These are phyloP conservation scores for Tricladium varicosporioides DNA, from an alignment of 2,329 filamentous ascomycete species.

Conservation along the genomic window DNA sequence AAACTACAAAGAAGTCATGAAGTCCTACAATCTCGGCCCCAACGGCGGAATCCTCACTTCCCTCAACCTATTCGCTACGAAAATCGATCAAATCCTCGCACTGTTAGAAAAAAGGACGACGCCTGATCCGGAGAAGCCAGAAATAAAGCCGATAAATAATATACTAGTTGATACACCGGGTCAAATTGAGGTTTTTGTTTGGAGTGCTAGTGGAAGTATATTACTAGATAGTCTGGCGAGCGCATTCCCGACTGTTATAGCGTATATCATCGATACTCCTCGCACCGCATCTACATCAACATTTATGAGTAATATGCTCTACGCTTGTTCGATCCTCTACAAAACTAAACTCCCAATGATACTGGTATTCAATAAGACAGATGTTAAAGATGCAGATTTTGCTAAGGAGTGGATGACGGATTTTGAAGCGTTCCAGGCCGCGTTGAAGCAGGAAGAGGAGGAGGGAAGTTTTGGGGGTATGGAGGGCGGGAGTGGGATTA, in stretches of 20 bases:
- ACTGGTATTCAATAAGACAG: constrained; percentile 98
- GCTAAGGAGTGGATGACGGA: constrained; percentile 99
- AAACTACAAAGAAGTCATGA: constrained; percentile 99
- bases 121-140: constrained; percentile 58
- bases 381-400: constrained; percentile 86
- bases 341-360: constrained; percentile 99
- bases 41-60: constrained; percentile 97
- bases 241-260: constrained; percentile 93
- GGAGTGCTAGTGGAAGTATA: constrained; percentile 94
- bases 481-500: constrained; percentile 59
- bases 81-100: constrained; percentile 90
- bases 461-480: constrained; percentile 71
- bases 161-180: constrained; percentile 95
- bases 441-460: constrained; percentile 77
- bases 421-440: constrained; percentile 91
- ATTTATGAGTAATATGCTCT: constrained; percentile 99
- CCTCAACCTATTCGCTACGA: constrained; percentile 94
- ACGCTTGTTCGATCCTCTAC: constrained; percentile 97
- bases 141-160: constrained; percentile 67
- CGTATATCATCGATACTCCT: constrained; percentile 96
- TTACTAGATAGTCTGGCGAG: constrained; percentile 89
- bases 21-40: constrained; percentile 94
- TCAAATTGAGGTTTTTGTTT: constrained; percentile 98
- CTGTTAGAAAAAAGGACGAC: constrained; percentile 85
- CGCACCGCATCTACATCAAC: constrained; percentile 90